phyloP scores from a whole-genome alignment of 768 basidiomycete species.

The Kwoniella sp. region DNA sequence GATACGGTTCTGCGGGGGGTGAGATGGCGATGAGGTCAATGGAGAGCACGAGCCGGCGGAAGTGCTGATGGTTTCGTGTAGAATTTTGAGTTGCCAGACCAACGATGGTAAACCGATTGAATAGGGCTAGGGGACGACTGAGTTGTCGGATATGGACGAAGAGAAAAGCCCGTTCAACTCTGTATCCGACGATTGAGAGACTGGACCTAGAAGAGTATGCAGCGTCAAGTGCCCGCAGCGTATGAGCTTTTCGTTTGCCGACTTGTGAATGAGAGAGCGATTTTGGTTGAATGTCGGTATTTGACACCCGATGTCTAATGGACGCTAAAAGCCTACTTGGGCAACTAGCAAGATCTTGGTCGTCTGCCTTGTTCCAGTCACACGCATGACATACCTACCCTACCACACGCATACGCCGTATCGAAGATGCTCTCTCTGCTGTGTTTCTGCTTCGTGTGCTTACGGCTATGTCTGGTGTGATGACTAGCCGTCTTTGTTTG shows the following conservation, averaged over 20 bases:
- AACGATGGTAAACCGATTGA: too few relatives aligned
- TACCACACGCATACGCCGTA: too few relatives aligned
- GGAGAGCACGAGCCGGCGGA: neutral
- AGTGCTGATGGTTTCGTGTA: neutral
- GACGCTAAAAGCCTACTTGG: neutral
- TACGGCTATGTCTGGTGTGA: too few relatives aligned
- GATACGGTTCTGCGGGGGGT: neutral
- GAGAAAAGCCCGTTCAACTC: constrained; percentile 1
- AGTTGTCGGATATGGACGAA: neutral
- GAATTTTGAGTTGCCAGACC: neutral
- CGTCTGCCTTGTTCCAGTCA: neutral
- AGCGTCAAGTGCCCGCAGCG: too few relatives aligned
- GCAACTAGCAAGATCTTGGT: neutral
- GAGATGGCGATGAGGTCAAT: neutral
- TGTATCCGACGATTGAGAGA: neutral
- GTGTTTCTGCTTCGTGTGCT: neutral
- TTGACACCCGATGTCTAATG: neutral
- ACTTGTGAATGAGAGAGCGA: neutral
- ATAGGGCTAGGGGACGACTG: neutral
- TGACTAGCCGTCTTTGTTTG: too few relatives aligned
- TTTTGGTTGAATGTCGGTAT: neutral
- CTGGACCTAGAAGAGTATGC: too few relatives aligned
- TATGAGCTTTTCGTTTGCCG: too few relatives aligned
- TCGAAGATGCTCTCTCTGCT: neutral
- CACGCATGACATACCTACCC: neutral